Percentiles rank a stretch among this genome's conserved stretches.
These are phyloP conservation scores for Thalassiosira mediterranea DNA, from an alignment of 352 stramenopile genomes.

Conservation along the genomic window DNA sequence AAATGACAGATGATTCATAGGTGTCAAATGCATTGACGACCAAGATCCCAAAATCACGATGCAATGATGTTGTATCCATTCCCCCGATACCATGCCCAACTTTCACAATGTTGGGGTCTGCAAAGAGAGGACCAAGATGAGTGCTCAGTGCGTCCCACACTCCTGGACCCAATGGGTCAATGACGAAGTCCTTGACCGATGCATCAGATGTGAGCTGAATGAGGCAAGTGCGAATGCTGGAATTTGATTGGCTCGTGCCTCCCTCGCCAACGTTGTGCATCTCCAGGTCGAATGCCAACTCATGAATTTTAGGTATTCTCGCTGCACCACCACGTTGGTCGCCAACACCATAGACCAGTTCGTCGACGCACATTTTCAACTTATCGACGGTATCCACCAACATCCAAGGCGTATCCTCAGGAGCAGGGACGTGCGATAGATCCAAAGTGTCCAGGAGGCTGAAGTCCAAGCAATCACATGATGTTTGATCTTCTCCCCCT, in stretches of 20 bases:
- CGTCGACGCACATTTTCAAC: slow-evolving; percentile 68
- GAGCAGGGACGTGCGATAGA: slow-evolving; percentile 52
- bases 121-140: slow-evolving; percentile 68
- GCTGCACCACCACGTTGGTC: background rate
- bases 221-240: slow-evolving; percentile 66
- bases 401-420: slow-evolving; percentile 55
- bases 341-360: slow-evolving; percentile 49
- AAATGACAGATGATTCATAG: slow-evolving; percentile 65
- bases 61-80: slow-evolving; percentile 72
- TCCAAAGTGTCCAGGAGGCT: slow-evolving; percentile 44
- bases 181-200: slow-evolving; percentile 75
- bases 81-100: slow-evolving; percentile 80
- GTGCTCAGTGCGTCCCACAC: slow-evolving; percentile 71
- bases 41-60: slow-evolving; percentile 84
- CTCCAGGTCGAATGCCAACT: slow-evolving; percentile 84
- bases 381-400: slow-evolving; percentile 68
- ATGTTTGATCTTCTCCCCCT: slow-evolving; percentile 1
- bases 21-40: slow-evolving; percentile 85
- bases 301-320: slow-evolving; percentile 36
- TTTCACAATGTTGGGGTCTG: slow-evolving; percentile 78
- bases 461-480: slow-evolving; percentile 64
- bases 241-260: slow-evolving; percentile 35
- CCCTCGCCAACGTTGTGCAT: slow-evolving; percentile 59
- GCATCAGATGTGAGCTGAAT: slow-evolving; percentile 74
- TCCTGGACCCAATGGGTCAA: slow-evolving; percentile 74